phyloP scores from a whole-genome alignment of 2,329 filamentous ascomycete species.

The Capronia americana region DNA sequence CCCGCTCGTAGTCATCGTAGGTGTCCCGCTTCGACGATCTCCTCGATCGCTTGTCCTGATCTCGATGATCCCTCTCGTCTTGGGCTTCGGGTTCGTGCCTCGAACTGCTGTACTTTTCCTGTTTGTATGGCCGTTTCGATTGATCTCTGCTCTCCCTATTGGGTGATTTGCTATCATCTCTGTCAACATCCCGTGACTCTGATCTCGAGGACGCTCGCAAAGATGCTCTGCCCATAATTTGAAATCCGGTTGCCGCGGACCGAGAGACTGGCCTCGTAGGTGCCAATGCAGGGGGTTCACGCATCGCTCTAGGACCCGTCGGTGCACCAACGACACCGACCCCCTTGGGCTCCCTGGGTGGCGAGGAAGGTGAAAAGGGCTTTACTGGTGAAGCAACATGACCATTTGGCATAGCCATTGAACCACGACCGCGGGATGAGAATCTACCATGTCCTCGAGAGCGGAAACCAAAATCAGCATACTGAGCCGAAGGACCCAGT shows the following conservation, averaged over 20 bases:
- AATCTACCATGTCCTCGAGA: conserved; percentile 53
- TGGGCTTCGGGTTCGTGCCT: conserved; percentile 25
- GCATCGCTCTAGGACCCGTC: conserved; percentile 92
- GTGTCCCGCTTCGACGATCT: conserved; percentile 48
- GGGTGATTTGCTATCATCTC: conserved; percentile 26
- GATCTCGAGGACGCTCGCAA: conserved; percentile 27
- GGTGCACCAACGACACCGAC: conserved; percentile 75
- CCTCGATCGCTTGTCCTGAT: conserved; percentile 37
- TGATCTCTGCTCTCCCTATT: conserved; percentile 48
- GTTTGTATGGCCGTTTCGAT: conserved; percentile 28
- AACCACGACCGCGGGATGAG: conserved; percentile 48
- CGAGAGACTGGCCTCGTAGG: conserved; percentile 32
- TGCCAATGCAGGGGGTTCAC: conserved; percentile 47
- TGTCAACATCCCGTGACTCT: conserved; percentile 34
- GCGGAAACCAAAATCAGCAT: conserved; percentile 36
- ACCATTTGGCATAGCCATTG: conserved; percentile 42
- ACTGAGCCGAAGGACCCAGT: conserved; percentile 43
- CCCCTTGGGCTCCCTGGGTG: conserved; percentile 51
- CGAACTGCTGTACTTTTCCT: conserved; percentile 24
- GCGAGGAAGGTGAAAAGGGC: conserved; percentile 37
- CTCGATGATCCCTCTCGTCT: conserved; percentile 35
- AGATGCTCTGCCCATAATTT: conserved; percentile 40
- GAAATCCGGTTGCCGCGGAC: conserved; percentile 35
- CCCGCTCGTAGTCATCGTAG: conserved; percentile 56
- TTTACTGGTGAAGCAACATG: conserved; percentile 42